Evolutionary conservation across 345 rosid genomes (phyloP).

Genomic region (Iberis pinnata): DNA sequence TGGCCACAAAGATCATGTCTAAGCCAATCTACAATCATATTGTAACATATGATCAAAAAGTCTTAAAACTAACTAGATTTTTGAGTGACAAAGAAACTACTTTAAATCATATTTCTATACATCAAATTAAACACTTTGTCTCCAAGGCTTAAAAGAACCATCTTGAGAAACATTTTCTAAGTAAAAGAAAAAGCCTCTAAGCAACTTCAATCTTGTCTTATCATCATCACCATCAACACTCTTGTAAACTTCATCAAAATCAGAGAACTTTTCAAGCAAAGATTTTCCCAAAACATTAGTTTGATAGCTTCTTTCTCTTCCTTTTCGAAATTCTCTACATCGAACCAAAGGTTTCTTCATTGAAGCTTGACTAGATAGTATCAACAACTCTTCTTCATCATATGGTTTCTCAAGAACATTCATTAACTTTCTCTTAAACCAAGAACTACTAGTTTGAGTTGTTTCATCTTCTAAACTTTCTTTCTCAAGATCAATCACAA

Average conservation of each 20-base stretch:
- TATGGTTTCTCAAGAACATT: constrained; percentile 14
- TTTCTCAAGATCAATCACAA: constrained; percentile 18
- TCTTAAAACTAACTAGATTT: neutral
- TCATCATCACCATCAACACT: constrained; percentile 16
- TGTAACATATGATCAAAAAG: too few species aligned
- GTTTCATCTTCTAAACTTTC: constrained; percentile 1
- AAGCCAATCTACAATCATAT: too few species aligned
- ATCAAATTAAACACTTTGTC: neutral
- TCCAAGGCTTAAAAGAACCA: constrained; percentile 28
- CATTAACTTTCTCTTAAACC: constrained; percentile 13
- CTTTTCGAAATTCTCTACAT: constrained; percentile 23
- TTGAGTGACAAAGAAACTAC: too few species aligned
- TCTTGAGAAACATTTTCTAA: constrained; percentile 17
- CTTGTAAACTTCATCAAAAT: constrained; percentile 22
- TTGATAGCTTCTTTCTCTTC: constrained; percentile 18
- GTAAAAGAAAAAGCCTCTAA: constrained; percentile 31
- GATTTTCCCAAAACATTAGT: constrained; percentile 16
- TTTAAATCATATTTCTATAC: too few species aligned
- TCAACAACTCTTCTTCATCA: constrained; percentile 14
- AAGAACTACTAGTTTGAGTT: neutral
- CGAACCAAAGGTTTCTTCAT: constrained; percentile 9
- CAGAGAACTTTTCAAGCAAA: constrained; percentile 14
- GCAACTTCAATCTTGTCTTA: constrained; percentile 16
- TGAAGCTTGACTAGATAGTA: constrained; percentile 4
- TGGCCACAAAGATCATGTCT: too few species aligned